Evolutionary conservation across 108 stramenopile species (phyloP), one percentile per base, ranked within the genome.

Genomic region (Nitzschia sp.): DNA sequence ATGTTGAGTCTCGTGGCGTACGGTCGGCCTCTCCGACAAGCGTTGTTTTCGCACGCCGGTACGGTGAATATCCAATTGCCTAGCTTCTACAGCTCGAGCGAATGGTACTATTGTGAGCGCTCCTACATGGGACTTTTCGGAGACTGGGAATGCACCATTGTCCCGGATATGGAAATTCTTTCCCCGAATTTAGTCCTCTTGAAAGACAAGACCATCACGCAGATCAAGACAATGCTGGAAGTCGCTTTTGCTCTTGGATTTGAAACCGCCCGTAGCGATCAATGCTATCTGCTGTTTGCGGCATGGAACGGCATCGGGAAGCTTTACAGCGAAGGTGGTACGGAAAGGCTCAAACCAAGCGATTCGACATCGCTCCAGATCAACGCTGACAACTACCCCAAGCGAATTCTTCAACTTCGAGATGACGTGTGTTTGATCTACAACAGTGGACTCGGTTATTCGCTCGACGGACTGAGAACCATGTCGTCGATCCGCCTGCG

Each of bases 281-380:
- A 71, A 28, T 77, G 87, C 32, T 76, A 87, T 56, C 64, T 93
- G 33, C 53, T 93, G 30, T 86, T 85, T 65, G 77, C 89, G 8
- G 70, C 89, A 15, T 93, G 92, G 92, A 89, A 85, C 69, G 80
- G 82, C 1, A 56, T 84, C 0, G 84, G 76, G 13, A 85, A 89
- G 52, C 48, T 80, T 13, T 22, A 29, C 45, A 25, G 23, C 45
- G 69, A 66, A 28, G 31, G 35, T 6, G n/a, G 19, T 11, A 2
- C 19, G 31, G 36, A 53, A 6, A 33, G 35, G 33, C 31, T 9
- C 21, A 26, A 17, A 15, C 23, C 41, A 38, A 23, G 15, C 17
- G 48, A 26, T 22, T 32, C 21, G 6, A 53, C 28, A 33, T 25
- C 38, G 17, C 26, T 61, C 22, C 60, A 44, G 2, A 61, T 25